Evolutionary conservation across 352 stramenopile genomes (phyloP).

Genomic region (Globisporangium recalcitrans): DNA sequence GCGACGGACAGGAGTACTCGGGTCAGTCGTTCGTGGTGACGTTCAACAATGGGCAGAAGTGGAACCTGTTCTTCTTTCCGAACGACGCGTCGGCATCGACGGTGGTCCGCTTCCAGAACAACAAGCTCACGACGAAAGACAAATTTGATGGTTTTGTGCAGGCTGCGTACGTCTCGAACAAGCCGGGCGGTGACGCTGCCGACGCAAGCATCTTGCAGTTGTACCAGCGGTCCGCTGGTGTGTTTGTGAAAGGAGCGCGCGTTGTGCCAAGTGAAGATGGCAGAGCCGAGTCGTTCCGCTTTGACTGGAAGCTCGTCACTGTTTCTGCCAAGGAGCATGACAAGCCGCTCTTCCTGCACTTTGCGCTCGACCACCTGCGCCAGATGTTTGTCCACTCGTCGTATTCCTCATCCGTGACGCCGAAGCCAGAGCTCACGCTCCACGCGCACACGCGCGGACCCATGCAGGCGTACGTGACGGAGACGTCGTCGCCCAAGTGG

Average conservation of each 20-base stretch:
- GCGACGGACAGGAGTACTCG: conserved; percentile 32
- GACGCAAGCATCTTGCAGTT: conserved; percentile 46
- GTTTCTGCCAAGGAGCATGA: not conserved
- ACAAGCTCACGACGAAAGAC: conserved; percentile 41
- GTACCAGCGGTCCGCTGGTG: conserved; percentile 50
- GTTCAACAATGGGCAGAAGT: conserved; percentile 76
- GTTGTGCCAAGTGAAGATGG: conserved; percentile 16
- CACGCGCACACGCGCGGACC: conserved; percentile 67
- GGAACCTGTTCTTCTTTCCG: conserved; percentile 64
- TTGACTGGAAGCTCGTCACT: conserved; percentile 45
- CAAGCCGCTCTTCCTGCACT: conserved; percentile 47
- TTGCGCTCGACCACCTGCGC: conserved; percentile 57
- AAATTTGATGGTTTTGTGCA: conserved; percentile 68
- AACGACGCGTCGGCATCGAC: conserved; percentile 5
- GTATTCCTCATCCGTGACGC: conserved; percentile 17
- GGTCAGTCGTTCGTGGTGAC: conserved; percentile 46
- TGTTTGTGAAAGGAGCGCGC: conserved; percentile 34
- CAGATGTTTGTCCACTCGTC: conserved; percentile 42
- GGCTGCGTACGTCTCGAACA: conserved; percentile 52
- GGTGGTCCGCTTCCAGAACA: conserved; percentile 32
- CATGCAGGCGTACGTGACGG: conserved; percentile 49
- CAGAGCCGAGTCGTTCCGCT: conserved; percentile 47
- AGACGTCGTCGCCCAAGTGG: conserved; percentile 26
- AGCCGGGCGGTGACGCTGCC: conserved; percentile 12
- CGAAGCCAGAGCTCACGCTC: conserved; percentile 48